Evolutionary conservation across 768 basidiomycete species (phyloP).

Genomic region (Tulasnella sp.): DNA sequence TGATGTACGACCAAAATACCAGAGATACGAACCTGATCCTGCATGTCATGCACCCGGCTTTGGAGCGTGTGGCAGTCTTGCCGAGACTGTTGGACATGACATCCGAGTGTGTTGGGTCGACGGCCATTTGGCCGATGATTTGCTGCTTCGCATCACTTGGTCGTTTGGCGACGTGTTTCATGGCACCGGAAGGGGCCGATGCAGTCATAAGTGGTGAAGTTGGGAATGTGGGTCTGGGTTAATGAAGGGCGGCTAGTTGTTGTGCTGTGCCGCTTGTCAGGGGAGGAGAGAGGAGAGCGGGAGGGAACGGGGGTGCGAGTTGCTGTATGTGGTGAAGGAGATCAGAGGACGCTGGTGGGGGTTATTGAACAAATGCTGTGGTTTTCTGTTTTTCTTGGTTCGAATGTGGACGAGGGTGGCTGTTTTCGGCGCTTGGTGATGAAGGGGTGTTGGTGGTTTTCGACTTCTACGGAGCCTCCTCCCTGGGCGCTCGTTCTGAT

Average conservation of each 20-base stretch:
- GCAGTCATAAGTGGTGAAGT: constrained; percentile 10
- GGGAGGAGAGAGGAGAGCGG: neutral
- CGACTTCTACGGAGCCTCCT: constrained; percentile 1
- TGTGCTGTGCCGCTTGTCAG: neutral
- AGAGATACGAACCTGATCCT: constrained; percentile 18
- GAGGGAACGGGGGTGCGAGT: constrained; percentile 9
- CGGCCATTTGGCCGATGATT: constrained; percentile 12
- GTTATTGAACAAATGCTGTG: constrained; percentile 5
- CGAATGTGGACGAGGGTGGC: neutral
- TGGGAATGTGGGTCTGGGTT: neutral
- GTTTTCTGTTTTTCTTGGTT: neutral
- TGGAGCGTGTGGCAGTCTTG: constrained; percentile 20
- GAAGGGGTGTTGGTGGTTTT: neutral
- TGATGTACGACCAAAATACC: neutral
- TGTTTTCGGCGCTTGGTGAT: neutral
- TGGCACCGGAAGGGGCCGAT: neutral
- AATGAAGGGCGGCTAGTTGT: constrained; percentile 1
- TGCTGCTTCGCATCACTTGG: neutral
- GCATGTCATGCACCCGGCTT: constrained; percentile 25
- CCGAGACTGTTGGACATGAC: neutral
- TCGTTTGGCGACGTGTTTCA: neutral
- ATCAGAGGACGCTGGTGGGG: neutral
- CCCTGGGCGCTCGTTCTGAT: constrained; percentile 10
- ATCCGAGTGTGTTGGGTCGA: neutral
- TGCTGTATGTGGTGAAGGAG: neutral